A percentile compares a stretch with the other conserved stretches of the same genome.
Conservation (phyloP, 1,284 basidiomycete genomes). For the Chalciporus sp. region DNA sequence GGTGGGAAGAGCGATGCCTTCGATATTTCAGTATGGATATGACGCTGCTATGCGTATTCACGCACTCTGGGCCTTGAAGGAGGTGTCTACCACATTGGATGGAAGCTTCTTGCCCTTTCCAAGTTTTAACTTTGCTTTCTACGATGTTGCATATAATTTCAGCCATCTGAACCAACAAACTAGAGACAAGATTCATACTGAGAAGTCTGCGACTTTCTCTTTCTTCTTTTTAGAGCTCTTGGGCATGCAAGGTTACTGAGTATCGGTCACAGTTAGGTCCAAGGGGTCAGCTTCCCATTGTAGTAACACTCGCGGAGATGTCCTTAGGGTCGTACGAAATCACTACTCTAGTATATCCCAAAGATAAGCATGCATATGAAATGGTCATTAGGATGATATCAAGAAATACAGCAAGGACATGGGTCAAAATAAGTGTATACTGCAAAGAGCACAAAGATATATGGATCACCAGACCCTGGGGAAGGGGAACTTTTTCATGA, state of each 20-base stretch:
- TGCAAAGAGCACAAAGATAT: neutral
- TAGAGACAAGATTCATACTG: constrained; percentile 45
- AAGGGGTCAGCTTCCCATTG: neutral
- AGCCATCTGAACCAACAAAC: constrained; percentile 3
- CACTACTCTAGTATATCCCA: too few relatives aligned
- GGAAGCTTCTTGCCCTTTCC: constrained; percentile 90
- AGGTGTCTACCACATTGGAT: constrained; percentile 90
- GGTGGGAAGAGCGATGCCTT: constrained; percentile 88
- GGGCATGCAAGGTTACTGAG: constrained; percentile 59
- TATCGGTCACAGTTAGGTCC: neutral
- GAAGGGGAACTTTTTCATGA: constrained; percentile 51
- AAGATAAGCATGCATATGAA: neutral
- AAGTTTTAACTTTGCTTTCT: constrained; percentile 97
- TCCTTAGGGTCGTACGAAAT: too few relatives aligned
- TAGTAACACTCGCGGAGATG: too few relatives aligned
- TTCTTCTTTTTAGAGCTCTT: constrained; percentile 86
- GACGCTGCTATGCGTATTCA: neutral
- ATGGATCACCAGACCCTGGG: constrained; percentile 27
- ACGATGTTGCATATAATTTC: constrained; percentile 15
- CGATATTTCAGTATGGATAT: constrained; percentile 9
- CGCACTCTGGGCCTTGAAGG: constrained; percentile 90
- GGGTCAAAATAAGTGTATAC: neutral
- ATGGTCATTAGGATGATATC: neutral
- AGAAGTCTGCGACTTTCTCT: constrained; percentile 88
- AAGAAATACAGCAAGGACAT: neutral